These are phyloP conservation scores for Didymella sp. DNA, from an alignment of 2,329 filamentous ascomycete species.

Conservation along the genomic window DNA sequence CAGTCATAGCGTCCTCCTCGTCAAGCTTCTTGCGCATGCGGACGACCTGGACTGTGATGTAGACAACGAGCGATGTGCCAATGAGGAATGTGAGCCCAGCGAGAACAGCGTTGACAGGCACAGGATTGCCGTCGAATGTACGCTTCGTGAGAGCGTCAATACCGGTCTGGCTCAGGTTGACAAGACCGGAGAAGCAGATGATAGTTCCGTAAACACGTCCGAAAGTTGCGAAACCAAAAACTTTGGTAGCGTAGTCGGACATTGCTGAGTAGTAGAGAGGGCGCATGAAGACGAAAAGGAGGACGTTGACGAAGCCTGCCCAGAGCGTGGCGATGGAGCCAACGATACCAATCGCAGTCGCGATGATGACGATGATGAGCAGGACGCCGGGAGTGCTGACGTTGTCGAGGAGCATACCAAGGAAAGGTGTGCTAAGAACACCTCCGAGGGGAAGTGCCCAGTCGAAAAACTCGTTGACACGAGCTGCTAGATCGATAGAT, in stretches of 20 bases:
- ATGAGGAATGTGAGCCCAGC: conserved; percentile 66
- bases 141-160: conserved; percentile 79
- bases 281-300: conserved; percentile 81
- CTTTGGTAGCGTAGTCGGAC: conserved; percentile 86
- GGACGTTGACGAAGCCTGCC: conserved; percentile 76
- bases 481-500: conserved; percentile 64
- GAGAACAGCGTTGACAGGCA: conserved; percentile 76
- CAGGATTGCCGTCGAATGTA: conserved; percentile 72
- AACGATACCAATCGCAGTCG: conserved; percentile 75
- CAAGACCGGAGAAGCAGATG: conserved; percentile 80
- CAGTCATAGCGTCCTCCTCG: conserved; percentile 58
- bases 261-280: conserved; percentile 91
- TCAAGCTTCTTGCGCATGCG: conserved; percentile 42
- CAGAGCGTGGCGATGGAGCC: conserved; percentile 73
- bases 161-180: conserved; percentile 81
- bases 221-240: conserved; percentile 89
- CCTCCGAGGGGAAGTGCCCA: conserved; percentile 81
- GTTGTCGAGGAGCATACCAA: conserved; percentile 78
- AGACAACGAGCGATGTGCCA: conserved; percentile 66
- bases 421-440: conserved; percentile 80
- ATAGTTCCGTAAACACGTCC: conserved; percentile 89
- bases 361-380: conserved; percentile 69
- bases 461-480: conserved; percentile 84
- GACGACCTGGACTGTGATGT: conserved; percentile 42
- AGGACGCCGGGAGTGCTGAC: conserved; percentile 75